phyloP scores from a whole-genome alignment of 768 basidiomycete species.

The Podaxis carcinomalis region DNA sequence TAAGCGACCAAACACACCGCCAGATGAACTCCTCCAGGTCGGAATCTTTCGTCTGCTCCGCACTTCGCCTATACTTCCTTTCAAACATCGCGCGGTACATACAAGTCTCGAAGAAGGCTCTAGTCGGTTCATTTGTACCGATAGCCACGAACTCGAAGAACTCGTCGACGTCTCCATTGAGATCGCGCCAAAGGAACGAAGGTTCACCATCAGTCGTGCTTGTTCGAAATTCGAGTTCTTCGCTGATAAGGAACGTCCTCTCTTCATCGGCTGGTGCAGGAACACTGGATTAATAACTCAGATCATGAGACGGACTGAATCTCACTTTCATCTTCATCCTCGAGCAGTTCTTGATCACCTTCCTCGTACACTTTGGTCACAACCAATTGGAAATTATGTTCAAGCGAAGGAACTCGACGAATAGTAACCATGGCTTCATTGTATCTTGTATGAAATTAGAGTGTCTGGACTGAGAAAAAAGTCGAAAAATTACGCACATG shows the following conservation, averaged over 20 bases:
- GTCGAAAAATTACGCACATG: slow-evolving; percentile 62
- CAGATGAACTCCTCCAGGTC: slow-evolving; percentile 80
- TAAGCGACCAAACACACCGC: slow-evolving; percentile 50
- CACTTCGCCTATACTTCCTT: slow-evolving; percentile 75
- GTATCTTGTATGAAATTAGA: slow-evolving; percentile 50
- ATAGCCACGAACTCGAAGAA: slow-evolving; percentile 89
- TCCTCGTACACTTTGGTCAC: slow-evolving; percentile 97
- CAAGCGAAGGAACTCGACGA: slow-evolving; percentile 72
- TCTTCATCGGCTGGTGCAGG: slow-evolving; percentile 80
- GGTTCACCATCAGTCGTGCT: slow-evolving; percentile 72
- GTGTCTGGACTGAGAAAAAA: not conserved
- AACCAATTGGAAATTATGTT: slow-evolving; percentile 85
- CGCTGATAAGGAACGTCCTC: slow-evolving; percentile 84
- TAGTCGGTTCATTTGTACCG: slow-evolving; percentile 74
- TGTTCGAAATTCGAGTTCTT: slow-evolving; percentile 83
- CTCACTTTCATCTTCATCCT: slow-evolving; percentile 89
- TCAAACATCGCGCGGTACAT: slow-evolving; percentile 98
- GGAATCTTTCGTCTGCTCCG: slow-evolving; percentile 60
- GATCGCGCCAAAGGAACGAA: slow-evolving; percentile 88
- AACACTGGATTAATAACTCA: not conserved
- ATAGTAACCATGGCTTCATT: slow-evolving; percentile 95
- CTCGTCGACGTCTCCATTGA: slow-evolving; percentile 89
- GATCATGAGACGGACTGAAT: slow-evolving; percentile 11
- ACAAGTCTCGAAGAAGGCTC: slow-evolving; percentile 87
- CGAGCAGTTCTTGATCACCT: slow-evolving; percentile 90